These are phyloP conservation scores for Aristolochia contorta DNA, from an alignment of 164 flowering plant species.

Conservation along the genomic window DNA sequence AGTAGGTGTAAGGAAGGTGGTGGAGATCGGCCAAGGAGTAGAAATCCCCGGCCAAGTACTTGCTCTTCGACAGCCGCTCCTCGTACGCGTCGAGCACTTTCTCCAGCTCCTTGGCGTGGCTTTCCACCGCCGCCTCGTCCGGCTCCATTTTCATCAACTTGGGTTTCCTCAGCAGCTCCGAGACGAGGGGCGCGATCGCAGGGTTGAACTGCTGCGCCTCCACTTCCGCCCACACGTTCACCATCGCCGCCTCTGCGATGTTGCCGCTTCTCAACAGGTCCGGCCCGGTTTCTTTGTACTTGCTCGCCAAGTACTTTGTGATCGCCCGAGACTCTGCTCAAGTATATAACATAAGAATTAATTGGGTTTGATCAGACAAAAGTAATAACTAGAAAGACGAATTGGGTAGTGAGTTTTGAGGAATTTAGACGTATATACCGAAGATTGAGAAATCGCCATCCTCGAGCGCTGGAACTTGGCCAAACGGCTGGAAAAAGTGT, in stretches of 20 bases:
- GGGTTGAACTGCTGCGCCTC: conserved; percentile 6
- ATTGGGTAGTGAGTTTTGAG: no score
- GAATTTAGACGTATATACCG: conserved; percentile 22
- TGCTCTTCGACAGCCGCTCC: conserved; percentile 10
- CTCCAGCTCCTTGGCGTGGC: conserved; percentile 6
- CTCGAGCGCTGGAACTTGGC: conserved; percentile 20
- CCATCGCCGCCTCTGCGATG: conserved; percentile 3
- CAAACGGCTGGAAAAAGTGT: conserved; percentile 11
- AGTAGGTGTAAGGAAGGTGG: conserved; percentile 4
- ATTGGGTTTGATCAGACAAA: no score
- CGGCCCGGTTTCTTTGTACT: conserved; percentile 5
- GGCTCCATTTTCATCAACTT: conserved; percentile 1
- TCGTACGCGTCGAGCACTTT: conserved; percentile 12
- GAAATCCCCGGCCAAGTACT: conserved; percentile 11
- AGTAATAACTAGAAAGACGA: no score
- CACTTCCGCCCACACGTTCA: conserved; percentile 9
- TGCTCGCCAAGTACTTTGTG: conserved; percentile 3
- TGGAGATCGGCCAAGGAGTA: conserved; percentile 7
- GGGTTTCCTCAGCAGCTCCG: not conserved
- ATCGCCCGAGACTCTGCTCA: conserved; percentile 11
- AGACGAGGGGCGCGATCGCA: conserved; percentile 6
- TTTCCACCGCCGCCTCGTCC: not conserved
- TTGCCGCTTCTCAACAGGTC: conserved; percentile 5
- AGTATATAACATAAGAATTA: not conserved
- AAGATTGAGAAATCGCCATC: conserved; percentile 55